These are phyloP conservation scores for Tolypocladium amazonense DNA, from an alignment of 2,329 filamentous ascomycete species.

Conservation along the genomic window DNA sequence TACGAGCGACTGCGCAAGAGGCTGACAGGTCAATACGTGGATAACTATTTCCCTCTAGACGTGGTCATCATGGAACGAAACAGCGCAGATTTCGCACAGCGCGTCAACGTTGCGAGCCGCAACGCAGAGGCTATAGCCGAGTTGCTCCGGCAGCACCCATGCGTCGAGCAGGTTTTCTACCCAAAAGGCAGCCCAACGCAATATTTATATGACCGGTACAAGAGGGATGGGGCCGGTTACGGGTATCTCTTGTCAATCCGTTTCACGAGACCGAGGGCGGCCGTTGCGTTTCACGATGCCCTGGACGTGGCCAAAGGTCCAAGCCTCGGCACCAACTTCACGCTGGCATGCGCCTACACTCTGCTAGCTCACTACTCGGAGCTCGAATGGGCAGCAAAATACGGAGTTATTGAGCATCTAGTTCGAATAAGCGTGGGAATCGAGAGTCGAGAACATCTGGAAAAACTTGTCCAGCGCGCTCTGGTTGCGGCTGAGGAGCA, in stretches of 20 bases:
- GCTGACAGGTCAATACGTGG: conserved; percentile 9
- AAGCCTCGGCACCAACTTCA: conserved; percentile 39
- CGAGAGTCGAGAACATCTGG: conserved; percentile 17
- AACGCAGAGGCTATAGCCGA: conserved; percentile 15
- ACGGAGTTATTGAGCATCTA: conserved; percentile 27
- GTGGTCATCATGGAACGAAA: conserved; percentile 25
- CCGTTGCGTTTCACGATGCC: conserved; percentile 36
- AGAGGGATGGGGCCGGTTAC: conserved; percentile 32
- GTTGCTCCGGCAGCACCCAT: conserved; percentile 12
- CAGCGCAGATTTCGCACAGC: conserved; percentile 22
- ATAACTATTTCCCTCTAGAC: conserved; percentile 15
- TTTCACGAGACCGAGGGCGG: conserved; percentile 24
- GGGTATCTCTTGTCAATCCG: conserved; percentile 41
- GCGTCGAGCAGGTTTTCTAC: conserved; percentile 25
- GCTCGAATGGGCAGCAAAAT: conserved; percentile 23
- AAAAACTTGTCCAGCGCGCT: background rate
- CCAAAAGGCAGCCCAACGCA: conserved; percentile 25
- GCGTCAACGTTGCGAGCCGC: conserved; percentile 17
- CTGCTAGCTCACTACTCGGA: conserved; percentile 26
- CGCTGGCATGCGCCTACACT: conserved; percentile 30
- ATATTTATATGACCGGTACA: conserved; percentile 17
- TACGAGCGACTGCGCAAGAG: conserved; percentile 18
- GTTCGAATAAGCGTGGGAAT: conserved; percentile 34
- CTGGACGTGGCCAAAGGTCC: conserved; percentile 37
- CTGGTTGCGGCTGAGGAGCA: background rate